Evolutionary conservation across 257 asterid genomes (phyloP).

Genomic region (Rubia yunnanensis): DNA sequence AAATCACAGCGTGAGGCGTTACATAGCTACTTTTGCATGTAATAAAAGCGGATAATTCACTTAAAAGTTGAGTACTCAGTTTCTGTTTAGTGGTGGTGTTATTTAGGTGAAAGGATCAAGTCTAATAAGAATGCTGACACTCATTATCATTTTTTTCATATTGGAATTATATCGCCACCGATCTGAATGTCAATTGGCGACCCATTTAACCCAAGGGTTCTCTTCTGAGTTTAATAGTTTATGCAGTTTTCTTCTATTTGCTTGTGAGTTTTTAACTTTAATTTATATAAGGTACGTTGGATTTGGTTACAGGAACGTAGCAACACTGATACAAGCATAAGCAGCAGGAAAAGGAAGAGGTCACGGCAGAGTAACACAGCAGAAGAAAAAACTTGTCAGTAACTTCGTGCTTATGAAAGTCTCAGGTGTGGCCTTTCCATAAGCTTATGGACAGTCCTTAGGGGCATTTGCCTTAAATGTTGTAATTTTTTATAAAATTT

Average conservation of each 20-base stretch:
- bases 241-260: background rate
- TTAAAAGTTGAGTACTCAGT: background rate
- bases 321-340: background rate
- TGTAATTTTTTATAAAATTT: too few species aligned
- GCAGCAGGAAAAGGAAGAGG: conserved; percentile 20
- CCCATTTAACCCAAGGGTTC: background rate
- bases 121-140: background rate
- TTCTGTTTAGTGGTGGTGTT: background rate
- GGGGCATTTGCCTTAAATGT: too few species aligned
- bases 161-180: background rate
- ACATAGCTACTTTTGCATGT: background rate
- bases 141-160: background rate
- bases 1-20: background rate
- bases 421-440: too few species aligned
- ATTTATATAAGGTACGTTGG: background rate
- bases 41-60: background rate
- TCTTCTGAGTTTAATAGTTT: background rate
- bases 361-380: conserved; percentile 7
- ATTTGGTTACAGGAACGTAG: conserved; percentile 12
- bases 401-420: too few species aligned
- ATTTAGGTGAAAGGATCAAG: background rate
- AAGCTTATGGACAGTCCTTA: too few species aligned
- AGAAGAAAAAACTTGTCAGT: conserved; percentile 8
- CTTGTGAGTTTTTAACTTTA: background rate
- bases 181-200: background rate